phyloP scores from a whole-genome alignment of 1,139 yeast species.

The Protomyces arabidopsidicola region DNA sequence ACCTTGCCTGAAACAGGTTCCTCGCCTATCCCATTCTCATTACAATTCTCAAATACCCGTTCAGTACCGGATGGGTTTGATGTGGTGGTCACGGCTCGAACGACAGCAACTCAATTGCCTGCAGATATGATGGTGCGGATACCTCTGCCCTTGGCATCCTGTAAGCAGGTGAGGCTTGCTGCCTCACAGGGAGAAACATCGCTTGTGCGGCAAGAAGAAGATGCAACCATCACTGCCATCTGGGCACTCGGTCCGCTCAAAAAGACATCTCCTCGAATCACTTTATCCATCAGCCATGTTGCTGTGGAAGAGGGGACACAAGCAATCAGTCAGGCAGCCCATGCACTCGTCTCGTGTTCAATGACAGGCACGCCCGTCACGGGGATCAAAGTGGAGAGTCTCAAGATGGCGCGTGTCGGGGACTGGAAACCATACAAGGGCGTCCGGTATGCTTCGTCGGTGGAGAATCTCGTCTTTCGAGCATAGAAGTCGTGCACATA shows the following conservation, averaged over 20 bases:
- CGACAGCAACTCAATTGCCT: not conserved
- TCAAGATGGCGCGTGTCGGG: conserved; percentile 57
- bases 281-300: not conserved
- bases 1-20: not conserved
- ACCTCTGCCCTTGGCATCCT: conserved; percentile 1
- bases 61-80: not conserved
- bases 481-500: not conserved
- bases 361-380: conserved; percentile 52
- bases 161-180: not conserved
- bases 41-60: conserved; percentile 1
- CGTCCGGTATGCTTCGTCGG: conserved; percentile 69
- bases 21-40: conserved; percentile 18
- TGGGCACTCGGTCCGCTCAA: not conserved
- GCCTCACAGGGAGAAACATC: conserved; percentile 1
- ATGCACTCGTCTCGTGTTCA: conserved; percentile 4
- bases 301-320: not conserved
- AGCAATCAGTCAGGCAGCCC: conserved; percentile 1
- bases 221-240: not conserved
- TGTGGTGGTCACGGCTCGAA: not conserved
- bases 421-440: conserved; percentile 84
- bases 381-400: conserved; percentile 63
- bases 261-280: not conserved
- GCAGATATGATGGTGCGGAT: not conserved
- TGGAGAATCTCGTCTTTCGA: not conserved
- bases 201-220: not conserved